Conservation (phyloP, 768 basidiomycete species). For the Lyophyllum atratum region DNA sequence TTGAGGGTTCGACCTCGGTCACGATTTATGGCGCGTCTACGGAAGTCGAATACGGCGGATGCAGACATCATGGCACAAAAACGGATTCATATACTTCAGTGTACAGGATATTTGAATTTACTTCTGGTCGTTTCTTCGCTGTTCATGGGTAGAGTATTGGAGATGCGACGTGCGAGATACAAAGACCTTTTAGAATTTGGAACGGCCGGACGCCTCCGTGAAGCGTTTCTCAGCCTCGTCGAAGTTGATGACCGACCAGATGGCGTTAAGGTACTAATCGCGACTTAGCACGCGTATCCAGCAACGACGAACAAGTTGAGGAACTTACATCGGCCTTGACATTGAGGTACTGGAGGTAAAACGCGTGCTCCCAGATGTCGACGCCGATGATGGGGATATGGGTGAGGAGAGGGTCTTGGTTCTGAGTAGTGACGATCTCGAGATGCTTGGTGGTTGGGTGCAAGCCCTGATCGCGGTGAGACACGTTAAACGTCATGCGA, state of each 20-base stretch:
- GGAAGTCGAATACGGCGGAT: too few species aligned
- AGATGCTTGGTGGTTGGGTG: slow-evolving; percentile 69
- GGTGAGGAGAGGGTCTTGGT: slow-evolving; percentile 89
- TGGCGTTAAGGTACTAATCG: slow-evolving; percentile 77
- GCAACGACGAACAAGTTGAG: background rate
- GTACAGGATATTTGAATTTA: background rate
- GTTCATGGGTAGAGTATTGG: background rate
- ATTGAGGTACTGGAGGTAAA: slow-evolving; percentile 96
- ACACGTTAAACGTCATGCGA: background rate
- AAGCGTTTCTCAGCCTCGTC: slow-evolving; percentile 71
- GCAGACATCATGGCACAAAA: background rate
- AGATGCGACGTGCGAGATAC: background rate
- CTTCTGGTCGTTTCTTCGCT: background rate
- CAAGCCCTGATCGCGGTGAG: slow-evolving; percentile 52
- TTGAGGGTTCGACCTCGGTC: too few species aligned
- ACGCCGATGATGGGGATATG: slow-evolving; percentile 87
- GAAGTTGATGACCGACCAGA: slow-evolving; percentile 92
- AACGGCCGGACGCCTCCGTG: slow-evolving; percentile 21
- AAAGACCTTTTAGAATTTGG: slow-evolving; percentile 22
- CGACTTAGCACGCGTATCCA: background rate
- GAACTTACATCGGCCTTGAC: slow-evolving; percentile 86
- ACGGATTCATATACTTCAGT: background rate
- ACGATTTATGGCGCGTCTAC: too few species aligned
- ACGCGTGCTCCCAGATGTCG: slow-evolving; percentile 95
- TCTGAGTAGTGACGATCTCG: slow-evolving; percentile 88